These are phyloP conservation scores for Dendrocalamus latiflorus DNA, from an alignment of 202 grass and related monocot genomes.

Conservation along the genomic window DNA sequence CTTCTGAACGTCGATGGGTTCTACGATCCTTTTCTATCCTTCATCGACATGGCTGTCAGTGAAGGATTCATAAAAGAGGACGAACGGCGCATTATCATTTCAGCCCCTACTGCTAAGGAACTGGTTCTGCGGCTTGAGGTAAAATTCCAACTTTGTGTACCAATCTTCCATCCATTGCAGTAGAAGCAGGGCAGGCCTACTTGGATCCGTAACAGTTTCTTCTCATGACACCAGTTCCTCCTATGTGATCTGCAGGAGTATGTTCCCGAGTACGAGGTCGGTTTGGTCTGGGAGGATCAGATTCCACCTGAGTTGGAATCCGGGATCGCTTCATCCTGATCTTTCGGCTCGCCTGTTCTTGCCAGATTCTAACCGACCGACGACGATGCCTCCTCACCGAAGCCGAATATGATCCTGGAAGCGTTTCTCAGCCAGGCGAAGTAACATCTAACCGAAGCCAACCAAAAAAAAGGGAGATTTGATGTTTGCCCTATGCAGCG, in stretches of 20 bases:
- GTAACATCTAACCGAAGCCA: slow-evolving; percentile 21
- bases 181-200: neutral
- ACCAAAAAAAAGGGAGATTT: neutral
- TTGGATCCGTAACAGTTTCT: neutral
- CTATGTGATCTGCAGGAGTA: slow-evolving; percentile 48
- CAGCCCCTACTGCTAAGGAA: slow-evolving; percentile 77
- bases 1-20: slow-evolving; percentile 94
- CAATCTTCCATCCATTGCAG: neutral
- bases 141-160: neutral
- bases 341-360: neutral
- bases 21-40: slow-evolving; percentile 83
- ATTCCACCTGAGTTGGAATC: slow-evolving; percentile 39
- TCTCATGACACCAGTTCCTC: neutral
- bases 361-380: slow-evolving; percentile 34
- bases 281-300: slow-evolving; percentile 79
- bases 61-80: slow-evolving; percentile 89
- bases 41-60: slow-evolving; percentile 86
- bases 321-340: slow-evolving; percentile 50
- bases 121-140: slow-evolving; percentile 88
- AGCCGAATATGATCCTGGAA: slow-evolving; percentile 4
- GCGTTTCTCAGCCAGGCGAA: slow-evolving; percentile 10
- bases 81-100: slow-evolving; percentile 72
- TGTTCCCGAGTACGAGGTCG: slow-evolving; percentile 58
- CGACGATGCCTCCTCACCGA: neutral
- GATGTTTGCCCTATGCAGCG: too few species aligned